Conservation (phyloP, 441 rosid species). For the Monsonia emarginata region DNA sequence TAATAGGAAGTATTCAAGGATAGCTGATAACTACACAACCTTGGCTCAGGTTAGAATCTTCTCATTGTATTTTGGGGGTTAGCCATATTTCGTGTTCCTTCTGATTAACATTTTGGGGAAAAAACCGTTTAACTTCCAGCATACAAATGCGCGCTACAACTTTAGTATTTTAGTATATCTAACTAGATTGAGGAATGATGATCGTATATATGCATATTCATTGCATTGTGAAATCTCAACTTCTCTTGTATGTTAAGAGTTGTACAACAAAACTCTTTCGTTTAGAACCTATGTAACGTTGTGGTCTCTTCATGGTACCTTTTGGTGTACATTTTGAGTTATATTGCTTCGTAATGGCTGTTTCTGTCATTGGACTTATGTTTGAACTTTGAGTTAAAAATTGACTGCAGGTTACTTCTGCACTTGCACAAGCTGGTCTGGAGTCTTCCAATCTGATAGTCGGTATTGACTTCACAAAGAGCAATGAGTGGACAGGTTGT, state of each 20-base stretch:
- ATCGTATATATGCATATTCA: not conserved
- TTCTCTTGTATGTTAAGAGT: not conserved
- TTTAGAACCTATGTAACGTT: no score
- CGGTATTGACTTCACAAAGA: conserved; percentile 73
- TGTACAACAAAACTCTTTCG: not conserved
- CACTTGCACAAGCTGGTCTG: conserved; percentile 56
- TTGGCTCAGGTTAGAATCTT: conserved; percentile 56
- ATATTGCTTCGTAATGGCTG: no score
- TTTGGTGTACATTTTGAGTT: no score
- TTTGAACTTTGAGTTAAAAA: conserved; percentile 17
- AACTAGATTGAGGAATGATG: no score
- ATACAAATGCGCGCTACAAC: not conserved
- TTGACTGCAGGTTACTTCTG: conserved; percentile 55
- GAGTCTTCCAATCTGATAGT: conserved; percentile 72
- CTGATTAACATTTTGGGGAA: conserved; percentile 18
- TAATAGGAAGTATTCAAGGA: conserved; percentile 55
- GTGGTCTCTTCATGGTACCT: no score
- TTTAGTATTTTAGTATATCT: no score
- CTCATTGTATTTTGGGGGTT: not conserved
- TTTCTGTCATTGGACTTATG: no score
- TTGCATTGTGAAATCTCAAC: not conserved
- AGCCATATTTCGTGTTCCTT: not conserved
- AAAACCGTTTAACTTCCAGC: conserved; percentile 44
- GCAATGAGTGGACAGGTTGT: conserved; percentile 76
- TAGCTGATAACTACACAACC: conserved; percentile 72